A percentile compares a stretch with the other conserved stretches of the same genome.
Conservation (phyloP, 306 rosid species). For the Bauhinia variegata region DNA sequence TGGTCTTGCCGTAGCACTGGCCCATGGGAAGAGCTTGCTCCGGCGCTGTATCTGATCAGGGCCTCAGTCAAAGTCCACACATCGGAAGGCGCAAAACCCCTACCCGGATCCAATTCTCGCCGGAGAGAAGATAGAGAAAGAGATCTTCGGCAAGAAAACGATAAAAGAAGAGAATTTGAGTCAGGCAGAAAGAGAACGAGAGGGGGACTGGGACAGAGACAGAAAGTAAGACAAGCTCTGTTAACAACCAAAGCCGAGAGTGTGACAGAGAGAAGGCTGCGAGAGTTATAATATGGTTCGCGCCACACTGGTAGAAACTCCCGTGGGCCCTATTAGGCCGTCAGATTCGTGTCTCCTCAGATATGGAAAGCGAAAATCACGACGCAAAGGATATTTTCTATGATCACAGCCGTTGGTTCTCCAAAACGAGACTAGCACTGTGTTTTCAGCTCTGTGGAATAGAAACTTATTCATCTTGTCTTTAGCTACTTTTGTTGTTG, state of each 20-base stretch:
- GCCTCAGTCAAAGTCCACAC: constrained; percentile 55
- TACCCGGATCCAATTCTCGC: constrained; percentile 44
- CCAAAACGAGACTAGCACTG: neutral
- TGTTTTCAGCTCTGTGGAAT: neutral
- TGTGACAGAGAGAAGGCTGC: constrained; percentile 30
- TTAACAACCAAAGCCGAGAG: constrained; percentile 39
- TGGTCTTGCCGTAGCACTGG: constrained; percentile 82
- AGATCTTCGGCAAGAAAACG: constrained; percentile 70
- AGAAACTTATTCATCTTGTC: constrained; percentile 13
- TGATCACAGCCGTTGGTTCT: constrained; percentile 37
- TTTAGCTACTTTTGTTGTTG: constrained; percentile 26
- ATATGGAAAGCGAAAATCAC: neutral
- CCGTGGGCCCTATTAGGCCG: neutral
- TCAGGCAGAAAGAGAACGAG: constrained; percentile 47
- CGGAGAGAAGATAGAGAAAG: constrained; percentile 48
- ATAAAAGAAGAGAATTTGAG: constrained; percentile 61
- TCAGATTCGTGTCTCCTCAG: neutral
- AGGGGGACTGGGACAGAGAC: constrained; percentile 25
- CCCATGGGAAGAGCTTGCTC: constrained; percentile 58
- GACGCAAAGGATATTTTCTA: too few relatives aligned
- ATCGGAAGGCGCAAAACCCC: constrained; percentile 43
- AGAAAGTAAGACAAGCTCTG: constrained; percentile 37
- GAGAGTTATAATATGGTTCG: constrained; percentile 21
- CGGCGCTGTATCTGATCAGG: constrained; percentile 51
- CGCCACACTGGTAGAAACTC: neutral